Evolutionary conservation across 768 basidiomycete species (phyloP).

Genomic region (Suillus spraguei): DNA sequence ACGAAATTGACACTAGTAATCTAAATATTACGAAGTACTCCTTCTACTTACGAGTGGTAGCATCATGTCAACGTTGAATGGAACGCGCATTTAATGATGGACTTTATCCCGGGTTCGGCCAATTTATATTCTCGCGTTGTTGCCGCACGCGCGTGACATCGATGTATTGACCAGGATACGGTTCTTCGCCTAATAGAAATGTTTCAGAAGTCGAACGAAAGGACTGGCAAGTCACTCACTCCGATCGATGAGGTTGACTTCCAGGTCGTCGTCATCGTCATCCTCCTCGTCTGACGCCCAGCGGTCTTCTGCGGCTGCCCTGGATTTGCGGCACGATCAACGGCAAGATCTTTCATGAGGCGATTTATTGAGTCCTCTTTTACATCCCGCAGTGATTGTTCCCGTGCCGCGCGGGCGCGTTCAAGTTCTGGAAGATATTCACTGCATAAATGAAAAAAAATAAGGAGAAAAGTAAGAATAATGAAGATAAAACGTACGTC

Average conservation of each 20-base stretch:
- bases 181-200: constrained; percentile 56
- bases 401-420: constrained; percentile 63
- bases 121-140: constrained; percentile 59
- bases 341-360: constrained; percentile 76
- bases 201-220: constrained; percentile 18
- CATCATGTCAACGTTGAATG: neutral
- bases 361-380: constrained; percentile 80
- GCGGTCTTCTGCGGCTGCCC: constrained; percentile 52
- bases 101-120: constrained; percentile 68
- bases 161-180: constrained; percentile 74
- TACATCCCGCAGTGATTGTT: constrained; percentile 60
- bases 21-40: neutral
- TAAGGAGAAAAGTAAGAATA: neutral
- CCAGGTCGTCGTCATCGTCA: constrained; percentile 48
- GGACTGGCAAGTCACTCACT: constrained; percentile 47
- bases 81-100: neutral
- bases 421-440: constrained; percentile 92
- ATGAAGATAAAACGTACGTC: constrained; percentile 51
- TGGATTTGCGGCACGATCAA: constrained; percentile 69
- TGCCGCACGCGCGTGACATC: constrained; percentile 67
- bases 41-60: constrained; percentile 6
- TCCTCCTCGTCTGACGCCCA: constrained; percentile 66
- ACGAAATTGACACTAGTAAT: constrained; percentile 7
- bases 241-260: constrained; percentile 66
- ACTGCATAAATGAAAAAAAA: constrained; percentile 41